Evolutionary conservation across 2,329 filamentous ascomycete genomes (phyloP), one percentile per base, ranked within the genome.

Genomic region (Pseudophaeomoniella oleicola): DNA sequence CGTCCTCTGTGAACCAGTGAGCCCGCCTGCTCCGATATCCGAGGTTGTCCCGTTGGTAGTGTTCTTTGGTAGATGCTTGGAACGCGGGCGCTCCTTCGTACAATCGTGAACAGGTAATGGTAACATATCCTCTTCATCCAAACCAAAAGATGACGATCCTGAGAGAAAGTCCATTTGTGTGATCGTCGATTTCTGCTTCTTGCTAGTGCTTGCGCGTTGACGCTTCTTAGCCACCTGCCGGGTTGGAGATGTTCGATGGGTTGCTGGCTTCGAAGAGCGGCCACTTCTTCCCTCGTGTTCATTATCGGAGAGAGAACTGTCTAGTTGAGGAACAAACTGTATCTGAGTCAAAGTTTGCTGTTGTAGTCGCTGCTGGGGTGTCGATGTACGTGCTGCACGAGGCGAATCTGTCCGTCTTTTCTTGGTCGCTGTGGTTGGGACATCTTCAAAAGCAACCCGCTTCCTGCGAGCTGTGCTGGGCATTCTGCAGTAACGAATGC

Each of bases 121-220:
- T 6, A 9, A 9, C 9, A 27, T 9, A 9, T 27, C 22, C 6
- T 27, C 22, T 9, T 27, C 22, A 27, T n/a, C n/a, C 9, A 27
- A 9, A n/a, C 31, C 16, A 32, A 13, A 32, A 9, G 31, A 9
- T 32, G 15, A 32, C 6, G 31, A 13, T 6, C n/a, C 6, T 13
- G 31, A 32, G 6, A 32, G 31, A 32, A 13, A 13, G 31, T 32
- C 16, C 31, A 32, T 32, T 14, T 32, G 31, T 6, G 31, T 32
- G 6, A 16, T 17, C 6, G 31, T 32, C 14, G 22, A 27, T 27
- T 6, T 27, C 22, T n/a, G 22, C 22, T n/a, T n/a, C n/a, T n/a
- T n/a, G n/a, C n/a, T n/a, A n/a, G n/a, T n/a, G n/a, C n/a, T n/a
- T n/a, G n/a, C n/a, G n/a, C n/a, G n/a, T n/a, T n/a, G n/a, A n/a